These are phyloP conservation scores for Ceratocystis diversiconidia DNA, from an alignment of 2,329 filamentous ascomycete species.

Conservation along the genomic window DNA sequence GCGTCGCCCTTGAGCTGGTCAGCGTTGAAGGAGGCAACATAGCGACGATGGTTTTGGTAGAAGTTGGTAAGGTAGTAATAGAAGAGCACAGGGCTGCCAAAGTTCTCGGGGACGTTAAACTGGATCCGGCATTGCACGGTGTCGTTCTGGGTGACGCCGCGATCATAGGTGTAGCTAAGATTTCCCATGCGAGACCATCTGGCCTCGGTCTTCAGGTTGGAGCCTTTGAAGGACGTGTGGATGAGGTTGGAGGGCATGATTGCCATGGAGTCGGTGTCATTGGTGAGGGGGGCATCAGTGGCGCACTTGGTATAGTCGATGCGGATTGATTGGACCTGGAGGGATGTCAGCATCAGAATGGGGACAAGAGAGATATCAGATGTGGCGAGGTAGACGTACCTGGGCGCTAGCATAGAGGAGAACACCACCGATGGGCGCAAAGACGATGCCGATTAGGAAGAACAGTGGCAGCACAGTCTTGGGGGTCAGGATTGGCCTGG, in stretches of 20 bases:
- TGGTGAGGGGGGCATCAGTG: slow-evolving; percentile 35
- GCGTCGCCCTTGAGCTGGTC: slow-evolving; percentile 64
- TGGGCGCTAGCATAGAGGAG: slow-evolving; percentile 73
- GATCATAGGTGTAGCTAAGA: slow-evolving; percentile 27
- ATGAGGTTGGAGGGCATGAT: slow-evolving; percentile 45
- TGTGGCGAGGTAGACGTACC: slow-evolving; percentile 33
- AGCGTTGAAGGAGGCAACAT: slow-evolving; percentile 77
- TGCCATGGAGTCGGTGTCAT: slow-evolving; percentile 26
- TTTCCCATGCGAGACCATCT: slow-evolving; percentile 31
- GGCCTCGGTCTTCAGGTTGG: slow-evolving; percentile 26
- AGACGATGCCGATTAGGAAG: slow-evolving; percentile 80
- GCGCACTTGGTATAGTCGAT: slow-evolving; percentile 82
- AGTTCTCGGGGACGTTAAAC: slow-evolving; percentile 65
- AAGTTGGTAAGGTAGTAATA: slow-evolving; percentile 97
- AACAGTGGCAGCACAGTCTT: slow-evolving; percentile 88
- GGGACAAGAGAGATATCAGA: not conserved
- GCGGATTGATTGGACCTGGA: slow-evolving; percentile 72
- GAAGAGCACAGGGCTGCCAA: slow-evolving; percentile 71
- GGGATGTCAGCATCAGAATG: slow-evolving; percentile 1
- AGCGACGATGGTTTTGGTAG: slow-evolving; percentile 96
- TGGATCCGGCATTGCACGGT: slow-evolving; percentile 53
- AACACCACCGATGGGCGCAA: slow-evolving; percentile 80
- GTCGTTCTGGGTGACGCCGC: slow-evolving; percentile 25
- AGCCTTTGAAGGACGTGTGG: slow-evolving; percentile 55
- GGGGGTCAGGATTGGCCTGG: slow-evolving; percentile 80